Evolutionary conservation across 306 rosid species (phyloP), one percentile per base, ranked within the genome.

Genomic region (Medicago lupulina): DNA sequence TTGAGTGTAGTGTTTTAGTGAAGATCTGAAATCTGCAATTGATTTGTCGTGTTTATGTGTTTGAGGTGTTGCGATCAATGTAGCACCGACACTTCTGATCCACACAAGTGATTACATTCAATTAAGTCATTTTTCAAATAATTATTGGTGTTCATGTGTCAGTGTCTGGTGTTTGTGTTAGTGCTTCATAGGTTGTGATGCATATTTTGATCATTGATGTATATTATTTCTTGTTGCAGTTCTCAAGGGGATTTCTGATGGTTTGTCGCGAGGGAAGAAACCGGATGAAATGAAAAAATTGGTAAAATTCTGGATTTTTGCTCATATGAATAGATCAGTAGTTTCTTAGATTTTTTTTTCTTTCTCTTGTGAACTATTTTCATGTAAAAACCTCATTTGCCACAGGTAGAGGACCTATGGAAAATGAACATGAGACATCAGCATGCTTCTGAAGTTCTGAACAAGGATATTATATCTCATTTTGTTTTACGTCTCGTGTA

Each of bases 391-490:
- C 67, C 39, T 61, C 41, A 47, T 57, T 82, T 73, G 21, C 57
- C 61, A 28, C 86, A 93, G 97, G 96, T 39, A 67, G 9, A 1
- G 0, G 86, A 82, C 41, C 69, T 89, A 23, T 92, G 80, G 99
- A 92, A 86, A 71, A 55, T 81, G 41, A 67, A 89, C 66, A 92
- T 92, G 97, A 80, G 86, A 75, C 96, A 89, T 69, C 92, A 88
- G 70, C 80, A 83, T 63, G 73, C 92, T 49, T 84, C 91, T 9
- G 92, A 95, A 76, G 77, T 49, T 79, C 41, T 79, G 73, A 92
- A 89, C 83, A 95, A 90, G 91, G 99, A 92, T 84, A 87, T 92
- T 13, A 92, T 95, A 72, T 92, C 99, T 21, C 99, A 92, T 83
- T 95, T 90, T 77, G 99, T 90, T 67, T 87, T 95, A 15, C 93